Evolutionary conservation across 2,329 filamentous ascomycete genomes (phyloP).

Genomic region (Apiospora aurea): DNA sequence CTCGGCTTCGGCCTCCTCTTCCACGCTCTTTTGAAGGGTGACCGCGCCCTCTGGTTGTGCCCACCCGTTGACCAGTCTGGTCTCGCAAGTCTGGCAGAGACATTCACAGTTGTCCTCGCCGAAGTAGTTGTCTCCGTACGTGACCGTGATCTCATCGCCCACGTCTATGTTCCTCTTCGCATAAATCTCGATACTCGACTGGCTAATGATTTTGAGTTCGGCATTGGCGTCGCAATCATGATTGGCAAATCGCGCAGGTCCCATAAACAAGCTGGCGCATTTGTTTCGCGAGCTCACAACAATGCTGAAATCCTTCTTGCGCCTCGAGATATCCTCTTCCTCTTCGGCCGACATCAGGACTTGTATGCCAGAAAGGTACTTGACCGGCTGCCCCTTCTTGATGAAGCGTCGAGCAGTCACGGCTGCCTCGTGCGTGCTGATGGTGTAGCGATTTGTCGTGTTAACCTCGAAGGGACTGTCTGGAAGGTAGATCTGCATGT

Average conservation of each 20-base stretch:
- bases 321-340: constrained; percentile 79
- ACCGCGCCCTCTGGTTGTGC: constrained; percentile 52
- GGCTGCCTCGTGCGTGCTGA: constrained; percentile 86
- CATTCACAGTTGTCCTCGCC: constrained; percentile 95
- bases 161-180: constrained; percentile 81
- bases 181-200: constrained; percentile 89
- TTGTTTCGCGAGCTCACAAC: constrained; percentile 94
- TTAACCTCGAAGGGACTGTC: constrained; percentile 94
- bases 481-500: constrained; percentile 89
- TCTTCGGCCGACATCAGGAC: constrained; percentile 93
- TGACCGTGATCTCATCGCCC: constrained; percentile 96
- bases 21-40: constrained; percentile 59
- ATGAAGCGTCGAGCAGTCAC: constrained; percentile 83
- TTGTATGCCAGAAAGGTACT: constrained; percentile 89
- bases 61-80: constrained; percentile 82
- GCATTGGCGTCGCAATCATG: constrained; percentile 97
- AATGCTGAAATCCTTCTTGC: constrained; percentile 94
- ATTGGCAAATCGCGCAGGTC: constrained; percentile 94
- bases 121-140: constrained; percentile 95
- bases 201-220: constrained; percentile 80
- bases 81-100: constrained; percentile 87
- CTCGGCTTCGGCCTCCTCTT: constrained; percentile 54
- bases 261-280: constrained; percentile 89
- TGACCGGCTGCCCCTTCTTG: constrained; percentile 83
- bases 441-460: constrained; percentile 93